These are phyloP conservation scores for Graphilbum fragrans DNA, from an alignment of 2,329 filamentous ascomycete genomes.

Conservation along the genomic window DNA sequence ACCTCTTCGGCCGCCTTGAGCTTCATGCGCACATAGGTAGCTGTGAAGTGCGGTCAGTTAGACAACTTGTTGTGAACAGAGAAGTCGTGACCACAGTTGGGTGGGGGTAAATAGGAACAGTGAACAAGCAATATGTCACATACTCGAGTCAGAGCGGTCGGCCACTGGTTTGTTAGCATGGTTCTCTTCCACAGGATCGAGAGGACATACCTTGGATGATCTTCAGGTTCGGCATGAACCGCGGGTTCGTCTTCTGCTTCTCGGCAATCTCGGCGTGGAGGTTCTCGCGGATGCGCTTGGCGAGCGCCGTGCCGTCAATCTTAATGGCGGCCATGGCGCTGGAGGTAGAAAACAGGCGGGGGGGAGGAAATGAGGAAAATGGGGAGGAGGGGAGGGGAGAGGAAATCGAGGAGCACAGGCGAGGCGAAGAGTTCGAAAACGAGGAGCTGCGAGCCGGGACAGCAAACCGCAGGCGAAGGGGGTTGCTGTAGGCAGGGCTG, in stretches of 20 bases:
- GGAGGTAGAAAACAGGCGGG: conserved; percentile 31
- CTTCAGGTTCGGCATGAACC: conserved; percentile 80
- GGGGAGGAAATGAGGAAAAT: background rate
- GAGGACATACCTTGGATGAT: conserved; percentile 73
- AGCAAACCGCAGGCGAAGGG: too few relatives aligned
- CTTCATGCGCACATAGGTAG: conserved; percentile 99
- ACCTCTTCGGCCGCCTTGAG: conserved; percentile 91
- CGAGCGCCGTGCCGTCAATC: conserved; percentile 93
- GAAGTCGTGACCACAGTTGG: too few relatives aligned
- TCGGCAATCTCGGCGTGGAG: conserved; percentile 70
- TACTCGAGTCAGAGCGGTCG: conserved; percentile 85
- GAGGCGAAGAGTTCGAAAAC: too few relatives aligned
- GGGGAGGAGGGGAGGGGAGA: background rate
- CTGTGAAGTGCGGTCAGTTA: conserved; percentile 29
- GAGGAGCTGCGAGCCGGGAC: too few relatives aligned
- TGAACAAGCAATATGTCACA: conserved; percentile 16
- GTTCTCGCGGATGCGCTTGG: conserved; percentile 76
- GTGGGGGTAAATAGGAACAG: too few relatives aligned
- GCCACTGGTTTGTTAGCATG: conserved; percentile 48
- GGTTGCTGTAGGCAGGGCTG: too few relatives aligned
- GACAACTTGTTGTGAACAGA: too few relatives aligned
- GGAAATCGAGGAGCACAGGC: background rate
- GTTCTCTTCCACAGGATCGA: too few relatives aligned
- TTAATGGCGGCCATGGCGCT: conserved; percentile 72
- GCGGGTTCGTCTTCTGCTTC: conserved; percentile 70